Evolutionary conservation across 768 basidiomycete genomes (phyloP), one percentile per base, ranked within the genome.

Genomic region (Pulveroboletus sp.): DNA sequence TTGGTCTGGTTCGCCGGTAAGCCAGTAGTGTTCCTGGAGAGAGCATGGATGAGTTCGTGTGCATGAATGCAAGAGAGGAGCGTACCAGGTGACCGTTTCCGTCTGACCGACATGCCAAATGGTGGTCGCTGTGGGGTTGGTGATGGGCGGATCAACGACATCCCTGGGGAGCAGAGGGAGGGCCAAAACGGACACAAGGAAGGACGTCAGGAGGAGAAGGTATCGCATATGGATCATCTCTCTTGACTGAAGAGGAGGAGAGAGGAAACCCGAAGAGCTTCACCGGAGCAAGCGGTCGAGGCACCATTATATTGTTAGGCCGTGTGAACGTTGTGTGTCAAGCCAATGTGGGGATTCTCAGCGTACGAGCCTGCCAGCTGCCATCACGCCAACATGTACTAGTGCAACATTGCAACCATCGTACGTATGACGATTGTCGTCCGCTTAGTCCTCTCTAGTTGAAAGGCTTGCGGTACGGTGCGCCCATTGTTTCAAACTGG

Each of bases 31-130:
- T 47, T 56, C 56, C 56, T 57, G 32, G 8, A 7, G 21, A 34
- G 44, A n/a, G 76, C 62, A 73, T 72, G 49, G 43, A 21, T 53
- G 63, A 36, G 55, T 63, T 25, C 70, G 64, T 57, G 45, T 72
- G 17, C 40, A n/a, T 35, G 19, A 40, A 10, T 9, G 27, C 1
- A 16, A 39, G 19, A 1, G n/a, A 34, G 20, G 0, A 17, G 52
- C 69, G n/a, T 56, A 75, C 79, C 79, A 81, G 17, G 77, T 79
- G 17, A 81, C 78, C 9, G 70, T 77, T 43, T 76, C 62, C 2
- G 52, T 65, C 43, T 73, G 49, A 6, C 76, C 76, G 12, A 75
- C 67, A 23, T 61, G 58, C 80, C 78, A 80, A 24, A 76, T 64
- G 5, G 74, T 70, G 11, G 55, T 56, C 1, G 66, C 60, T 10